Conservation (phyloP, 1,284 basidiomycete species). For the Ceratobasidium sp. region DNA sequence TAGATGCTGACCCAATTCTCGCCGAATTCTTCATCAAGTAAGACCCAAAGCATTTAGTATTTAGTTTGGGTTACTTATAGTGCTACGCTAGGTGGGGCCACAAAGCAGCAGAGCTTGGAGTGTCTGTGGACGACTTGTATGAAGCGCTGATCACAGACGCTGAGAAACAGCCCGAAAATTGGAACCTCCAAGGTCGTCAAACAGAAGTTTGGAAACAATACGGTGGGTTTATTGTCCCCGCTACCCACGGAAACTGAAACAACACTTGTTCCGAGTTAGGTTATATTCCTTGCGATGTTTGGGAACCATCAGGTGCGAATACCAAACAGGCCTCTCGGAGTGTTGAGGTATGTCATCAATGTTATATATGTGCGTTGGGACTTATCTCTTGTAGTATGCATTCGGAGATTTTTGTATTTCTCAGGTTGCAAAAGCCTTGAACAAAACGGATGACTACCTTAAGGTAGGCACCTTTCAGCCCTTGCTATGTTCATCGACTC, state of each 20-base stretch:
- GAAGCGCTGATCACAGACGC: slow-evolving; percentile 70
- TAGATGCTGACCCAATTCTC: slow-evolving; percentile 74
- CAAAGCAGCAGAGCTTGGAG: slow-evolving; percentile 63
- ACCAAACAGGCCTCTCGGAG: slow-evolving; percentile 73
- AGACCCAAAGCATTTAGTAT: slow-evolving; percentile 44
- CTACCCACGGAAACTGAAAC: background rate
- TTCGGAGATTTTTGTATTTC: slow-evolving; percentile 70
- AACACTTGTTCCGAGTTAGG: slow-evolving; percentile 54
- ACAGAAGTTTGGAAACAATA: slow-evolving; percentile 69
- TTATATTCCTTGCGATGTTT: slow-evolving; percentile 68
- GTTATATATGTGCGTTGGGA: background rate
- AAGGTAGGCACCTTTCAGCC: slow-evolving; percentile 59
- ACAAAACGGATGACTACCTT: slow-evolving; percentile 62
- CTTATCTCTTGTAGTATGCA: slow-evolving; percentile 53
- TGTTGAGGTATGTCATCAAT: slow-evolving; percentile 63
- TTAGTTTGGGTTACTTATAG: background rate
- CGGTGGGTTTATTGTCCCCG: slow-evolving; percentile 54
- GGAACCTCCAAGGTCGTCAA: slow-evolving; percentile 75
- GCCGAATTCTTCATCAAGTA: slow-evolving; percentile 77
- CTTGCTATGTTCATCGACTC: background rate
- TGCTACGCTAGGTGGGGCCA: slow-evolving; percentile 50
- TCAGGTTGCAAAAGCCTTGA: slow-evolving; percentile 70
- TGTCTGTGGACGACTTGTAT: slow-evolving; percentile 66
- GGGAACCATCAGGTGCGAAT: slow-evolving; percentile 67
- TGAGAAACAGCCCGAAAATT: slow-evolving; percentile 69